These are phyloP conservation scores for Lachancea sp. DNA, from an alignment of 805 yeast species.

Conservation along the genomic window DNA sequence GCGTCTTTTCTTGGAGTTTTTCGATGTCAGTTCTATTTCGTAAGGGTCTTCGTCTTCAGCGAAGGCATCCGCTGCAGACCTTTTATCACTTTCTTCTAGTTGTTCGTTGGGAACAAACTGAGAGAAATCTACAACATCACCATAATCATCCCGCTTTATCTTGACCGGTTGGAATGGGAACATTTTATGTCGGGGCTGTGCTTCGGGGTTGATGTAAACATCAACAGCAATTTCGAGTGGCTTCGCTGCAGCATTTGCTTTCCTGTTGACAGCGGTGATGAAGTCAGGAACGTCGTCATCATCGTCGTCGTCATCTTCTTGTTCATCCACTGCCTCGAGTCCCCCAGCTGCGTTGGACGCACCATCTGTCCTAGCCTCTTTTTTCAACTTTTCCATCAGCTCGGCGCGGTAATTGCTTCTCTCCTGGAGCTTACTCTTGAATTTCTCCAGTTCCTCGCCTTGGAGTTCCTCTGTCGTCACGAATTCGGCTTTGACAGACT, in stretches of 20 bases:
- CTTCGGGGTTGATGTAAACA: conserved; percentile 18
- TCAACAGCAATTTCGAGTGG: conserved; percentile 26
- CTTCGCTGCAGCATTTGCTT: conserved; percentile 7
- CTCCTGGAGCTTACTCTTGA: conserved; percentile 40
- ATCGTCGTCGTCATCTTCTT: conserved; percentile 24
- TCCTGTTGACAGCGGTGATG: conserved; percentile 3
- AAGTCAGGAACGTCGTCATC: conserved; percentile 29
- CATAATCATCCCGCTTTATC: conserved; percentile 78
- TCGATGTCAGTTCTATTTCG: conserved; percentile 20
- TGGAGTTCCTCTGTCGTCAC: conserved; percentile 43
- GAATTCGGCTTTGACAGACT: conserved; percentile 37
- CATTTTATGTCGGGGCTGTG: conserved; percentile 43
- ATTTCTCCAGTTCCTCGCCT: conserved; percentile 46
- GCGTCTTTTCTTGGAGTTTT: conserved; percentile 18
- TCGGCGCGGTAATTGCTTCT: conserved; percentile 39
- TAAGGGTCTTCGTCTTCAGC: conserved; percentile 26
- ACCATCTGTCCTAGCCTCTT: conserved; percentile 22
- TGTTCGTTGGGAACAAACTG: conserved; percentile 52
- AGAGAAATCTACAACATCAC: conserved; percentile 61
- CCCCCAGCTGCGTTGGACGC: neutral
- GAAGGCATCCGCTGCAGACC: conserved; percentile 17
- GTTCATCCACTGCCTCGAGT: conserved; percentile 16
- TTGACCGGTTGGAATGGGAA: conserved; percentile 66
- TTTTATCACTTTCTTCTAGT: conserved; percentile 34
- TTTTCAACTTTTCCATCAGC: conserved; percentile 29